A percentile compares a stretch with the other conserved stretches of the same genome.
Evolutionary conservation across 495 filamentous ascomycete genomes (phyloP).

Genomic region (Neurospora discreta): DNA sequence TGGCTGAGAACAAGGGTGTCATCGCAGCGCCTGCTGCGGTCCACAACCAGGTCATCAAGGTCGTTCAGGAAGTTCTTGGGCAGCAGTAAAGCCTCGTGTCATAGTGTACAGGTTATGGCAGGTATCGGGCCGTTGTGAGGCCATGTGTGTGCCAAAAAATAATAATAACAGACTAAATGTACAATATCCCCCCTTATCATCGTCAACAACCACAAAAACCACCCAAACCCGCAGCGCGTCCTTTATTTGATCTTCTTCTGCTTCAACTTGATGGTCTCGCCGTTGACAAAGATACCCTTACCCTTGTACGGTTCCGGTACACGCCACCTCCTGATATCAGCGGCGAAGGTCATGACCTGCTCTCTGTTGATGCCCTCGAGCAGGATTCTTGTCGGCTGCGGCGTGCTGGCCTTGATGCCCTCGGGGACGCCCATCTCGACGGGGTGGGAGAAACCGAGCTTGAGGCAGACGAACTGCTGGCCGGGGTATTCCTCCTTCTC

Average conservation of each 20-base stretch:
- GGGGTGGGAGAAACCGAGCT: constrained; percentile 92
- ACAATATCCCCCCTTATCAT: constrained; percentile 1
- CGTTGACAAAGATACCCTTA: constrained; percentile 96
- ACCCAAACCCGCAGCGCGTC: not conserved
- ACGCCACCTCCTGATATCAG: constrained; percentile 78
- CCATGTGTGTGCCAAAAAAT: not conserved
- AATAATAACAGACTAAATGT: constrained; percentile 7
- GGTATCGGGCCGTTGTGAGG: constrained; percentile 5
- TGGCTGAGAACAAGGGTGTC: constrained; percentile 84
- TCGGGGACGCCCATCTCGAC: constrained; percentile 75
- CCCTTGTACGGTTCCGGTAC: constrained; percentile 96
- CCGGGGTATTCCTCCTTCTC: constrained; percentile 59
- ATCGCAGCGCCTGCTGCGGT: constrained; percentile 71
- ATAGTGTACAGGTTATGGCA: constrained; percentile 21
- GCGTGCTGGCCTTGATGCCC: constrained; percentile 78
- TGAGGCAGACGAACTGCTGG: constrained; percentile 79
- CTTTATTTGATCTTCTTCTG: constrained; percentile 96
- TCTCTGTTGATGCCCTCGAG: constrained; percentile 80
- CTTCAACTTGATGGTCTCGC: constrained; percentile 95
- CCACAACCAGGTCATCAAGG: constrained; percentile 67
- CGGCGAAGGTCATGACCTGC: constrained; percentile 79
- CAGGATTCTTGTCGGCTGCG: constrained; percentile 87
- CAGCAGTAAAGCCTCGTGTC: constrained; percentile 14
- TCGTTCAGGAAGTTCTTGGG: constrained; percentile 65
- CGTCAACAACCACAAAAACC: not conserved